Evolutionary conservation across 2,329 filamentous ascomycete genomes (phyloP).

Genomic region (Ilyonectria mors-panacis): DNA sequence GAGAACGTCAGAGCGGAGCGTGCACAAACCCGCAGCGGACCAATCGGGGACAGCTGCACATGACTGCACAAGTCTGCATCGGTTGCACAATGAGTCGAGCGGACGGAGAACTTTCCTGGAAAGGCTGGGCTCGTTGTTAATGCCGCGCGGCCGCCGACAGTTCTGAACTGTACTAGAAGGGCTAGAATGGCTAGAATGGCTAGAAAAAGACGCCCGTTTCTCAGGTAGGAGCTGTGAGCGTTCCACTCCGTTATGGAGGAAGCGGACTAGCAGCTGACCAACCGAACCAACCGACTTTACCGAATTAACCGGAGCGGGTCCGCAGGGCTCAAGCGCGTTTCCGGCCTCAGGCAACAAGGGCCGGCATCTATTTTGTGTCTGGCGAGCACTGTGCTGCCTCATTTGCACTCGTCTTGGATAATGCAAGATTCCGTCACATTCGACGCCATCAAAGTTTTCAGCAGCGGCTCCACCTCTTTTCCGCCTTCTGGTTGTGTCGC

Average conservation of each 20-base stretch:
- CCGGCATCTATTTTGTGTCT: slow-evolving; percentile 1
- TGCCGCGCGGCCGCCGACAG: slow-evolving; percentile 38
- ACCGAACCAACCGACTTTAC: background rate
- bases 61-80: slow-evolving; percentile 10
- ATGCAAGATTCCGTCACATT: slow-evolving; percentile 2
- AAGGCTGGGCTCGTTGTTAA: slow-evolving; percentile 28
- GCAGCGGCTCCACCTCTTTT: slow-evolving; percentile 11
- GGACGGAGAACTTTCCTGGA: slow-evolving; percentile 34
- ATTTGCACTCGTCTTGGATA: background rate
- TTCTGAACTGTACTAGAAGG: slow-evolving; percentile 41
- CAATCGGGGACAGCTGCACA: slow-evolving; percentile 16
- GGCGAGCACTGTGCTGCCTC: background rate
- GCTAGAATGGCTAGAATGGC: slow-evolving; percentile 26
- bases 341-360: slow-evolving; percentile 13
- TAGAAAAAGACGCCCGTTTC: slow-evolving; percentile 37
- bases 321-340: slow-evolving; percentile 15
- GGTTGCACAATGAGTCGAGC: slow-evolving; percentile 5
- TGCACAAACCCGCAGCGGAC: slow-evolving; percentile 4
- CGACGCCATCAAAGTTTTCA: slow-evolving; percentile 24
- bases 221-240: slow-evolving; percentile 29
- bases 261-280: background rate
- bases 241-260: slow-evolving; percentile 34
- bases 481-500: slow-evolving; percentile 1
- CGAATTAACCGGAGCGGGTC: slow-evolving; percentile 24
- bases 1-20: slow-evolving; percentile 9